Percentiles rank a stretch among this genome's conserved stretches.
Evolutionary conservation across 176 grass and related monocot genomes (phyloP).

Genomic region (Chrysopogon serrulatus): DNA sequence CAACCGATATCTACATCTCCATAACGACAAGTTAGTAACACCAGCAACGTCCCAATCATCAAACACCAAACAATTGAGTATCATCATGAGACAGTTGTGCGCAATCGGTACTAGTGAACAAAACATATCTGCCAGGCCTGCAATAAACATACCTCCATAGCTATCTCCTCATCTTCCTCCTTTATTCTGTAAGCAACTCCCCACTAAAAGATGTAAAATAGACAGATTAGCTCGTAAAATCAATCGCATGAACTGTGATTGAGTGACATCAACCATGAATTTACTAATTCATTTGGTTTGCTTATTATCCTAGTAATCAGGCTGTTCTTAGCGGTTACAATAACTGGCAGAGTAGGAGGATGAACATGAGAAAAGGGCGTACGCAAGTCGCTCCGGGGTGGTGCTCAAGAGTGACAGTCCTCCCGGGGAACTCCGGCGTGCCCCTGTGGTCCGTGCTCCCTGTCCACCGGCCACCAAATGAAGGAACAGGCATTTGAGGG

Average conservation of each 20-base stretch:
- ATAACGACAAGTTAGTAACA: neutral
- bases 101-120: neutral
- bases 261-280: neutral
- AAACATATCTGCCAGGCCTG: neutral
- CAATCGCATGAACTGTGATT: neutral
- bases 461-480: neutral
- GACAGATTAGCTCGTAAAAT: neutral
- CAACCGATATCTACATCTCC: neutral
- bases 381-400: slow-evolving; percentile 61
- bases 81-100: neutral
- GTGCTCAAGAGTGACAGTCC: slow-evolving; percentile 81
- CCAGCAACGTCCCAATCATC: neutral
- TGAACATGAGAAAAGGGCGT: slow-evolving; percentile 1
- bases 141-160: slow-evolving; percentile 52
- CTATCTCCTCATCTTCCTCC: slow-evolving; percentile 73
- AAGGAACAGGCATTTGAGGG: neutral
- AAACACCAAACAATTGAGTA: neutral
- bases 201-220: slow-evolving; percentile 50
- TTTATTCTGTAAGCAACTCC: slow-evolving; percentile 77
- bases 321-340: neutral
- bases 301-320: neutral
- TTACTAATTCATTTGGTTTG: neutral
- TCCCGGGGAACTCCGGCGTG: slow-evolving; percentile 73
- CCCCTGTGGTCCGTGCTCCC: slow-evolving; percentile 95
- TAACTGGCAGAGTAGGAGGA: neutral